These are phyloP conservation scores for Didymella sp. DNA, from an alignment of 2,329 filamentous ascomycete genomes.

Conservation along the genomic window DNA sequence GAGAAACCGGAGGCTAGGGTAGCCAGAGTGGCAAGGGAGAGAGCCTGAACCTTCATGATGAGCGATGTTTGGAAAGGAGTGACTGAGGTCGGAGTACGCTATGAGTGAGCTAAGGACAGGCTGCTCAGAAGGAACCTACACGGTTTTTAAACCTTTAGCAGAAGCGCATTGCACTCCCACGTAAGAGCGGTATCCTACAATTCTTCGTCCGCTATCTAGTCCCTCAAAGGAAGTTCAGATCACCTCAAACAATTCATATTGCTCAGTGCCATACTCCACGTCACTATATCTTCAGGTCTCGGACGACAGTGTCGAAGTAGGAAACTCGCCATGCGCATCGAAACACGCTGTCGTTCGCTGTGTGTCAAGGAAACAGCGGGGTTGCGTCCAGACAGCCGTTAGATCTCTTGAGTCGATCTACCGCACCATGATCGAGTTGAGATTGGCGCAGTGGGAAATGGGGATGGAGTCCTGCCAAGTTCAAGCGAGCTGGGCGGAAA, in stretches of 20 bases:
- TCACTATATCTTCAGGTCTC: conserved; percentile 12
- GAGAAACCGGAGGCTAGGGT: conserved; percentile 26
- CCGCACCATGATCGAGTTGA: not conserved
- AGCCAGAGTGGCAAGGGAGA: conserved; percentile 26
- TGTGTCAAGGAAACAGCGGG: not conserved
- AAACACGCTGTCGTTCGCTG: conserved; percentile 1
- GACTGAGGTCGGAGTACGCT: conserved; percentile 4
- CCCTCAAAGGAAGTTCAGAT: conserved; percentile 18
- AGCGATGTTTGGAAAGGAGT: conserved; percentile 2
- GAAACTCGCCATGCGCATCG: conserved; percentile 10
- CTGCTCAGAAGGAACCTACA: not conserved
- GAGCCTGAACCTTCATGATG: conserved; percentile 27
- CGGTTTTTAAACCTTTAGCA: conserved; percentile 1
- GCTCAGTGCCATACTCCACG: conserved; percentile 3
- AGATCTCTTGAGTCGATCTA: conserved; percentile 13
- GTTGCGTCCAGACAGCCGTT: not conserved
- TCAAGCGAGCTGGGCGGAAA: conserved; percentile 5
- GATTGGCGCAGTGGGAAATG: conserved; percentile 20
- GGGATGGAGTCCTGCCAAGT: conserved; percentile 20
- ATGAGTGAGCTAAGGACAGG: conserved; percentile 10
- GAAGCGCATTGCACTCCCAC: not conserved
- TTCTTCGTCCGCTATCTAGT: conserved; percentile 8
- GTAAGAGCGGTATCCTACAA: not conserved
- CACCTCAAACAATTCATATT: conserved; percentile 9
- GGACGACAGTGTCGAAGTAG: conserved; percentile 23